Percentiles rank a stretch among this genome's conserved stretches.
Conservation (phyloP, 495 filamentous ascomycete genomes). For the Chaetomium cochliodes region DNA sequence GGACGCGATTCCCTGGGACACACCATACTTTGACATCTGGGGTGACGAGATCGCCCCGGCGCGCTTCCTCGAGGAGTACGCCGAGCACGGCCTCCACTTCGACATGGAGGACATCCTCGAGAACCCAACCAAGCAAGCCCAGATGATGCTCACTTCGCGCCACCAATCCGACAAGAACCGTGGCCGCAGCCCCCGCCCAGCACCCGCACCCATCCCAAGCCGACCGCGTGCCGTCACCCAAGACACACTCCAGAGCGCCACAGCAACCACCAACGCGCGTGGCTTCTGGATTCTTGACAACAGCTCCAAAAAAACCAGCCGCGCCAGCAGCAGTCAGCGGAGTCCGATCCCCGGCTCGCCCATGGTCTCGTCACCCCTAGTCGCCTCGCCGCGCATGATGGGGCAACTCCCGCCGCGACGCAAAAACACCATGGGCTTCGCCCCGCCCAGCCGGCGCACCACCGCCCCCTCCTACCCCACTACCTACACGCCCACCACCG, state of each 20-base stretch:
- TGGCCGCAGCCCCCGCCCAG: not conserved
- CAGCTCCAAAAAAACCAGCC: constrained; percentile 9
- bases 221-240: not conserved
- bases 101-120: constrained; percentile 21
- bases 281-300: constrained; percentile 11
- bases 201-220: not conserved
- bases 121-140: constrained; percentile 18
- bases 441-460: not conserved
- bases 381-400: constrained; percentile 1
- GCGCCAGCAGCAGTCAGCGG: constrained; percentile 13
- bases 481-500: not conserved
- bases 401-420: constrained; percentile 1
- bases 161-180: constrained; percentile 12
- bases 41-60: constrained; percentile 19
- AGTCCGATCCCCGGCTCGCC: constrained; percentile 11
- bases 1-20: constrained; percentile 10
- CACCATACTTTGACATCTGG: constrained; percentile 16
- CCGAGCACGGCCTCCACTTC: constrained; percentile 18
- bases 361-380: constrained; percentile 6
- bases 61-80: constrained; percentile 17
- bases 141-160: constrained; percentile 15
- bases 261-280: constrained; percentile 7
- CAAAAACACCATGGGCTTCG: constrained; percentile 8
- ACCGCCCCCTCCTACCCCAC: too few species aligned
- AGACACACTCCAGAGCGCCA: constrained; percentile 3